These are phyloP conservation scores for Cutaneotrichosporon sp. DNA, from an alignment of 1,284 basidiomycete species.

Conservation along the genomic window DNA sequence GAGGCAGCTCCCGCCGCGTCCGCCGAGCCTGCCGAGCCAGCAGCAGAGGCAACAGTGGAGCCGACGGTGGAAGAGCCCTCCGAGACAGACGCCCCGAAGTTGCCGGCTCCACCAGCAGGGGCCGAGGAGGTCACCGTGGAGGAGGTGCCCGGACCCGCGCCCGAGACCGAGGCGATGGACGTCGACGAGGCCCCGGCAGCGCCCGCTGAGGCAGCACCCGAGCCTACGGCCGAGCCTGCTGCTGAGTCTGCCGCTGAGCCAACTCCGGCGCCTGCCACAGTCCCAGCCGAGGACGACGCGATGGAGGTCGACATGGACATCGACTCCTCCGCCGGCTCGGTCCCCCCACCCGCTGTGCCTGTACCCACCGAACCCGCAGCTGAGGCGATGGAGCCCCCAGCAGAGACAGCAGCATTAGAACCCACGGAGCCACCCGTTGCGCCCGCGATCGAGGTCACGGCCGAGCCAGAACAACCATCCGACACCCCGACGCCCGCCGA, in stretches of 20 bases:
- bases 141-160: background rate
- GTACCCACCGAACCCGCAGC: background rate
- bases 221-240: background rate
- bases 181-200: background rate
- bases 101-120: background rate
- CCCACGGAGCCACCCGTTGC: background rate
- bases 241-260: background rate
- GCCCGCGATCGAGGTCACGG: background rate
- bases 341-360: background rate
- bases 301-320: constrained; percentile 2
- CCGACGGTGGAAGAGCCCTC: background rate
- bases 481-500: background rate
- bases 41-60: background rate
- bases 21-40: background rate
- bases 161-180: background rate
- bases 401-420: background rate
- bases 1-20: background rate
- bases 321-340: background rate
- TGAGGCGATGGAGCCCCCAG: background rate
- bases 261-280: background rate
- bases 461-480: background rate
- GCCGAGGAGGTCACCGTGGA: background rate
- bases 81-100: background rate
- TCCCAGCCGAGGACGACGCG: background rate
- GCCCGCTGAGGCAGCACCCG: background rate